Evolutionary conservation across 2,329 filamentous ascomycete genomes (phyloP).

Genomic region (Colletotrichum sp.): DNA sequence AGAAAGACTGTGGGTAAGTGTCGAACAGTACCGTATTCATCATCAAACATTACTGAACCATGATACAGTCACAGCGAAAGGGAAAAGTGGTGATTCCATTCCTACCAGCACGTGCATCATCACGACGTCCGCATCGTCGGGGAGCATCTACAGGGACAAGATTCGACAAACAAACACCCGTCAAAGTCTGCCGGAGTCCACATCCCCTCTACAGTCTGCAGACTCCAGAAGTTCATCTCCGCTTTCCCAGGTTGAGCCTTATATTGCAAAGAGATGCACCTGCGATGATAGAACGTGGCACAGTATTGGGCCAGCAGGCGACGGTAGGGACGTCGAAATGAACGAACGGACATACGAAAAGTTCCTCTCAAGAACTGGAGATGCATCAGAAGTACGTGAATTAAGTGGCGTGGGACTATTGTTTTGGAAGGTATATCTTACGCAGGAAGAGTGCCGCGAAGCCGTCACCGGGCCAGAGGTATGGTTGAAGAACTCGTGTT

Average conservation of each 20-base stretch:
- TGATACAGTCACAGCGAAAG: neutral
- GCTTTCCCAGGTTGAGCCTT: neutral
- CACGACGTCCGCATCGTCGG: neutral
- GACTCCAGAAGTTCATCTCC: neutral
- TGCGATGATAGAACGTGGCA: neutral
- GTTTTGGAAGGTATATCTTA: neutral
- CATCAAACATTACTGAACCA: neutral
- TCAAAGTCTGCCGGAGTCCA: neutral
- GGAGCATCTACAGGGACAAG: neutral
- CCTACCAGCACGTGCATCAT: neutral
- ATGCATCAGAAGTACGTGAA: neutral
- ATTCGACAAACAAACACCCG: neutral
- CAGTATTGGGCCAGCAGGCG: neutral
- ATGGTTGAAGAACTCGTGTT: neutral
- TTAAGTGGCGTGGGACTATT: neutral
- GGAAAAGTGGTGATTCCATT: neutral
- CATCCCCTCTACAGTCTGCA: accelerated
- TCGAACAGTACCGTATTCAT: neutral
- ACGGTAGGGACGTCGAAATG: neutral
- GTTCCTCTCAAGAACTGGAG: neutral
- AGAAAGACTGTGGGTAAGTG: neutral
- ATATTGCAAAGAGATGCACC: neutral
- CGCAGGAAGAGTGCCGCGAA: neutral
- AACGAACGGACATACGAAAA: neutral
- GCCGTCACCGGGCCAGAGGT: neutral